Conservation (phyloP, 495 filamentous ascomycete genomes). For the Aspergillus asperescens region DNA sequence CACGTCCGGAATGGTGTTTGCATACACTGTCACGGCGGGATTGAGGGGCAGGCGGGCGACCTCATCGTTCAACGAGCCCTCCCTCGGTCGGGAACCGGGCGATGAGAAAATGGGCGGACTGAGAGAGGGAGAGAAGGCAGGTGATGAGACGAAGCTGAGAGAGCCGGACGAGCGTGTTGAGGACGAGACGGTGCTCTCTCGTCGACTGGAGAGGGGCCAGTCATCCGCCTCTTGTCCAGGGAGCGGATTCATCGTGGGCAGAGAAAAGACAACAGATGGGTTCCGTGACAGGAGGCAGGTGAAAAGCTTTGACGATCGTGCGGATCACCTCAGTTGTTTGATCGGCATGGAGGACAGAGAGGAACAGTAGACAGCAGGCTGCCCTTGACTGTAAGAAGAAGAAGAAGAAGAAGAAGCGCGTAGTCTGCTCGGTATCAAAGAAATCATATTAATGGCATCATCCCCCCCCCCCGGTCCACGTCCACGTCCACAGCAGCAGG, state of each 20-base stretch:
- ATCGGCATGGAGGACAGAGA: constrained; percentile 22
- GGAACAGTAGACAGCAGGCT: no score
- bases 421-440: neutral
- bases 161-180: constrained; percentile 39
- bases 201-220: constrained; percentile 33
- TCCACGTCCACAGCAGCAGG: no score
- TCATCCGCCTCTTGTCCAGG: constrained; percentile 29
- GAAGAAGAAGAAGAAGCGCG: neutral
- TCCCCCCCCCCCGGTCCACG: no score
- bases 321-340: constrained; percentile 19
- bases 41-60: constrained; percentile 34
- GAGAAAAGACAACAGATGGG: constrained; percentile 6
- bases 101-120: constrained; percentile 29
- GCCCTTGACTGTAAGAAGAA: no score
- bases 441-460: constrained; percentile 5
- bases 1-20: neutral
- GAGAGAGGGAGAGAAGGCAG: constrained; percentile 15
- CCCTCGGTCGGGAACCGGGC: constrained; percentile 30
- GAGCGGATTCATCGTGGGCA: constrained; percentile 11
- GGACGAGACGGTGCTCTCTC: constrained; percentile 30
- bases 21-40: constrained; percentile 40
- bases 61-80: constrained; percentile 34
- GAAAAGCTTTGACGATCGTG: constrained; percentile 16
- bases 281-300: constrained; percentile 9
- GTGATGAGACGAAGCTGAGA: constrained; percentile 31